These are phyloP conservation scores for Leucogyrophana mollusca DNA, from an alignment of 768 basidiomycete species.

Conservation along the genomic window DNA sequence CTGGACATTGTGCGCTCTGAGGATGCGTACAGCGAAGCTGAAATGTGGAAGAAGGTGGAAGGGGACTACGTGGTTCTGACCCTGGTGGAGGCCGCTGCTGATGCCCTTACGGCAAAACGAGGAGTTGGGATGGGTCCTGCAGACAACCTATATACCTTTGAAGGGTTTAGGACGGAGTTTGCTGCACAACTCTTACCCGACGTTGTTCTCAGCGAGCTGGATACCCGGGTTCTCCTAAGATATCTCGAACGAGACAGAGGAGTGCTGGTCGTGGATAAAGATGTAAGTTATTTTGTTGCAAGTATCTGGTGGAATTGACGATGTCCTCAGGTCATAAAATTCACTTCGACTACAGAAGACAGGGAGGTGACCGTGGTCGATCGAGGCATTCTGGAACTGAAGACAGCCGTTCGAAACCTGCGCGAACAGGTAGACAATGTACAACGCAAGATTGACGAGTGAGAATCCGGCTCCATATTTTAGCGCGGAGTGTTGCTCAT, in stretches of 20 bases:
- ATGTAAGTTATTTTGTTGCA: conserved; percentile 44
- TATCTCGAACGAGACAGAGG: conserved; percentile 77
- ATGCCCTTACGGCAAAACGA: conserved; percentile 45
- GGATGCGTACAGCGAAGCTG: conserved; percentile 44
- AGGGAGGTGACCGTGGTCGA: conserved; percentile 74
- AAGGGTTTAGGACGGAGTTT: conserved; percentile 64
- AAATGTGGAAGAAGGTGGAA: conserved; percentile 56
- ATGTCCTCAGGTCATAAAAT: conserved; percentile 71
- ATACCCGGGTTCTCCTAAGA: conserved; percentile 69
- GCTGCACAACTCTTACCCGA: conserved; percentile 38
- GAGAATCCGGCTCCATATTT: conserved; percentile 18
- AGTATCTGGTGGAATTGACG: background rate
- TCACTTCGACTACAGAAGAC: conserved; percentile 41
- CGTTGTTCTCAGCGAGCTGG: conserved; percentile 53
- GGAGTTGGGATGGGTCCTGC: conserved; percentile 44
- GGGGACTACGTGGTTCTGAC: conserved; percentile 71
- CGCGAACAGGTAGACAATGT: conserved; percentile 67
- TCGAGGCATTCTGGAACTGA: conserved; percentile 77
- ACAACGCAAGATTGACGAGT: conserved; percentile 75
- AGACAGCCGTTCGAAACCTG: conserved; percentile 64
- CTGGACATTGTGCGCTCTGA: conserved; percentile 67
- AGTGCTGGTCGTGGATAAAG: conserved; percentile 60
- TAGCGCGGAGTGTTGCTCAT: too few relatives aligned
- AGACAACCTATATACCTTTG: conserved; percentile 60
- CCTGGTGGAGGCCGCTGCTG: conserved; percentile 67